These are phyloP conservation scores for Pseudomonodictys pantanalensis DNA, from an alignment of 495 filamentous ascomycete species.

Conservation along the genomic window DNA sequence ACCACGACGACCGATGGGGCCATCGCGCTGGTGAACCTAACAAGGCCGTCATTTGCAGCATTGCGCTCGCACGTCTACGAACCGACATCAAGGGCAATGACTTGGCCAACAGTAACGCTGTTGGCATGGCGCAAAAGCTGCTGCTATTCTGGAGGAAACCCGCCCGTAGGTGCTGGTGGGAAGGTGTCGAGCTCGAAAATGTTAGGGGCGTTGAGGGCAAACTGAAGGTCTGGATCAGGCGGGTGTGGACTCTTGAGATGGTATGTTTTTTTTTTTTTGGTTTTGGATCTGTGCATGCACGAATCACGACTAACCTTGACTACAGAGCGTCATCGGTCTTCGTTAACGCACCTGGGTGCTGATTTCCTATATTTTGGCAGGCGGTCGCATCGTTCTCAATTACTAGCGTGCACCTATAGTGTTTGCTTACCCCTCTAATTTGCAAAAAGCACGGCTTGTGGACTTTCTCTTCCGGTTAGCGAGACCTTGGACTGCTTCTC, in stretches of 20 bases:
- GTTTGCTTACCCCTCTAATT: not conserved
- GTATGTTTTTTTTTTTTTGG: no score
- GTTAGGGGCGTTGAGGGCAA: constrained; percentile 90
- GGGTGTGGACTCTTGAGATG: constrained; percentile 99
- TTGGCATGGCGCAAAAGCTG: constrained; percentile 98
- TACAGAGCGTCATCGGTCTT: constrained; percentile 79
- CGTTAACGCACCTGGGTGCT: constrained; percentile 47
- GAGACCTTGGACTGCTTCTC: not conserved
- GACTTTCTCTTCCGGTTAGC: not conserved
- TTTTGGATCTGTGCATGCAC: not conserved
- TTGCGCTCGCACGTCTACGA: constrained; percentile 86
- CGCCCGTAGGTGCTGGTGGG: constrained; percentile 97
- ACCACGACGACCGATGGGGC: constrained; percentile 91
- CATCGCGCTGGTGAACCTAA: constrained; percentile 94
- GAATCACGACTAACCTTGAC: constrained; percentile 35
- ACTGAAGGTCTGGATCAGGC: constrained; percentile 94
- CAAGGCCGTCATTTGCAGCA: constrained; percentile 96
- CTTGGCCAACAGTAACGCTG: constrained; percentile 72
- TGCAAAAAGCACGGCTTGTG: constrained; percentile 13
- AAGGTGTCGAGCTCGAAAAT: constrained; percentile 85
- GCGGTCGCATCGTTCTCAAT: not conserved
- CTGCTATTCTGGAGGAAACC: constrained; percentile 98
- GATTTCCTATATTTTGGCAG: constrained; percentile 6
- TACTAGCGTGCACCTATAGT: not conserved
- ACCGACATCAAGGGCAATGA: constrained; percentile 81